phyloP scores from a whole-genome alignment of 1,284 basidiomycete species.

The Athelia sp. region DNA sequence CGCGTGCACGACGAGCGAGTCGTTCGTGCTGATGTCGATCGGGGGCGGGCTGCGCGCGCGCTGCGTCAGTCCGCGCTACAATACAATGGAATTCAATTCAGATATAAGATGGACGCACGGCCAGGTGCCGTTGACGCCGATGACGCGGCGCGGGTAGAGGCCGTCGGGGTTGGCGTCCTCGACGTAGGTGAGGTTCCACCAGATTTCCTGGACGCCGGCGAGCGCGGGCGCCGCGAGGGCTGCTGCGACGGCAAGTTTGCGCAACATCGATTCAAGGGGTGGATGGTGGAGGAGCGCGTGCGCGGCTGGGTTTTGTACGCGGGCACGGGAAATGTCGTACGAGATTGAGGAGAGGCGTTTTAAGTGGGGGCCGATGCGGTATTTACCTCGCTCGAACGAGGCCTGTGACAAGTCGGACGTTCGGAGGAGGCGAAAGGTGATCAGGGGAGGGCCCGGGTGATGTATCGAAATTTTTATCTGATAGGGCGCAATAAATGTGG shows the following conservation, averaged over 20 bases:
- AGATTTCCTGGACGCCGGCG: conserved; percentile 60
- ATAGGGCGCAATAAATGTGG: conserved; percentile 12
- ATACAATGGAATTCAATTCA: too few species aligned
- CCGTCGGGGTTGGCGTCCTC: conserved; percentile 71
- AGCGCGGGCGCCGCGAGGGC: conserved; percentile 30
- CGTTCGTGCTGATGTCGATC: conserved; percentile 65
- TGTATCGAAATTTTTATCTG: conserved; percentile 22
- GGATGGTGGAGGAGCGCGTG: neutral
- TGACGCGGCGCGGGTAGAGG: conserved; percentile 64
- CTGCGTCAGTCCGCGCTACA: too few species aligned
- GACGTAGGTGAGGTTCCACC: conserved; percentile 82
- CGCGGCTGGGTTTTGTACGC: neutral
- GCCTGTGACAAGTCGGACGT: too few species aligned
- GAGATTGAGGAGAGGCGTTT: too few species aligned
- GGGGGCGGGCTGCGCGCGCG: conserved; percentile 84
- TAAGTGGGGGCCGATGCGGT: neutral
- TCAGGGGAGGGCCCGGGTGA: too few species aligned
- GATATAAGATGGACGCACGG: conserved; percentile 56
- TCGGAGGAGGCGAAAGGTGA: too few species aligned
- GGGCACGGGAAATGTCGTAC: too few species aligned
- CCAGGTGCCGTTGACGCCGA: conserved; percentile 90
- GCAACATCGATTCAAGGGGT: neutral
- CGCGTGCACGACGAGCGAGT: conserved; percentile 74
- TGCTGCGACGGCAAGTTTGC: conserved; percentile 6
- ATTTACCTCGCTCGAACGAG: too few species aligned